Evolutionary conservation across 495 filamentous ascomycete genomes (phyloP).

Genomic region (Elasticomyces elasticus): DNA sequence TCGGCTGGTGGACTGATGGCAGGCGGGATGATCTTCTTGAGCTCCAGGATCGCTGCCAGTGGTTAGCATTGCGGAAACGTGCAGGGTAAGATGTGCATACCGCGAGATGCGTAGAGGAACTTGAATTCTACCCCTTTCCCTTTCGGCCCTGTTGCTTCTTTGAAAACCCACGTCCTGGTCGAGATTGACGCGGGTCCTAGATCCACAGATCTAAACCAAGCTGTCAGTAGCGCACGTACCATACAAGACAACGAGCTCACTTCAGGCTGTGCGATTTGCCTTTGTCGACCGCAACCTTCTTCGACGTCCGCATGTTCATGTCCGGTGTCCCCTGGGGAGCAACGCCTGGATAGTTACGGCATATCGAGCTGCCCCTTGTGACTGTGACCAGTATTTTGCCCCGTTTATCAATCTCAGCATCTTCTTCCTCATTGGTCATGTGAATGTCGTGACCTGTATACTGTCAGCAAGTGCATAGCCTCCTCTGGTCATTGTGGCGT

Average conservation of each 20-base stretch:
- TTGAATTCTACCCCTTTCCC: not conserved
- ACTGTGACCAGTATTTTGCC: conserved; percentile 5
- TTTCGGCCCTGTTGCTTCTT: not conserved
- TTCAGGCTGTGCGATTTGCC: not conserved
- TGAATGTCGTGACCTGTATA: not conserved
- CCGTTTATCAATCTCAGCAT: not conserved
- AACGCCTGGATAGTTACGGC: not conserved
- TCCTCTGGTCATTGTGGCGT: not conserved
- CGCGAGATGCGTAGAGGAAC: conserved; percentile 1
- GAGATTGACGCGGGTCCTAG: not conserved
- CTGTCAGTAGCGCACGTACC: not conserved
- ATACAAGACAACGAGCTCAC: not conserved
- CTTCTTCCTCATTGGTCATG: not conserved
- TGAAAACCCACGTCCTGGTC: not conserved
- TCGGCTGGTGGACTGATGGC: not conserved
- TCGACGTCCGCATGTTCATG: not conserved
- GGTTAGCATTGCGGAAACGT: not conserved
- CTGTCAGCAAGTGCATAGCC: not conserved
- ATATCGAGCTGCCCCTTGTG: not conserved
- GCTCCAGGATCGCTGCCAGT: not conserved
- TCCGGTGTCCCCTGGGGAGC: not conserved
- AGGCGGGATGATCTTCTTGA: not conserved
- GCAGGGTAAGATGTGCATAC: not conserved
- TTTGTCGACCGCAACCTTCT: not conserved
- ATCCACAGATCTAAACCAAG: not conserved